Evolutionary conservation across 768 basidiomycete species (phyloP), one percentile per base, ranked within the genome.

Genomic region (Tylopilus felleus): DNA sequence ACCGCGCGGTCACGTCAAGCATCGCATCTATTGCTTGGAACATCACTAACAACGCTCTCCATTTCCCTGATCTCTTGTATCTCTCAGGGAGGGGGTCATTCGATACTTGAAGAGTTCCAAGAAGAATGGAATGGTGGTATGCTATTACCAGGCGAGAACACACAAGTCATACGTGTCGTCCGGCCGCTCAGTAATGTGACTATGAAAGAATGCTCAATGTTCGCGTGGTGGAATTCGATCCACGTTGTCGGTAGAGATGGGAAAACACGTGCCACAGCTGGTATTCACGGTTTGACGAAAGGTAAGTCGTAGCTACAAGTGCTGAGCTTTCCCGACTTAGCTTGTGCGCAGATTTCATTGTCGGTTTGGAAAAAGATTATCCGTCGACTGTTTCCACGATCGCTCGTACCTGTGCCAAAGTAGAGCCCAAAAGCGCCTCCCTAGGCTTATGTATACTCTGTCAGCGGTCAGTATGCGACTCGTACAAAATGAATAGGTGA

Each of bases 341-440:
- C 8, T 27, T 16, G 36, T 45, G 35, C 12, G 12, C 52, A 91
- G 91, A 85, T 65, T 93, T 93, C 60, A 88, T 93, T 52, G 70
- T 86, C 19, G 85, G 89, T 3, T 65, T 93, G 27, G 91, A 93
- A 69, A 81, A 78, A 47, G 85, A 92, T 66, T 93, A 87, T 66
- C 91, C 91, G 4, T 90, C 90, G 0, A 93, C 91, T 0, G 91
- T 93, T 12, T 91, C 89, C 8, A 84, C 91, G 0, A 88, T 93
- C 47, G 83, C 83, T 22, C 81, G 87, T 33, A 93, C 91, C 1
- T 90, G 88, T 62, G 83, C 78, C 6, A 93, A 93, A 69, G 70
- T 93, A 25, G 77, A 83, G 9, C 83, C 91, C 0, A 91, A 87
- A 65, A 69, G 79, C 49, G 74, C 70, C 3, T 71, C 81, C 0